Evolutionary conservation across 768 basidiomycete genomes (phyloP), one percentile per base, ranked within the genome.

Genomic region (Mycena amicta): DNA sequence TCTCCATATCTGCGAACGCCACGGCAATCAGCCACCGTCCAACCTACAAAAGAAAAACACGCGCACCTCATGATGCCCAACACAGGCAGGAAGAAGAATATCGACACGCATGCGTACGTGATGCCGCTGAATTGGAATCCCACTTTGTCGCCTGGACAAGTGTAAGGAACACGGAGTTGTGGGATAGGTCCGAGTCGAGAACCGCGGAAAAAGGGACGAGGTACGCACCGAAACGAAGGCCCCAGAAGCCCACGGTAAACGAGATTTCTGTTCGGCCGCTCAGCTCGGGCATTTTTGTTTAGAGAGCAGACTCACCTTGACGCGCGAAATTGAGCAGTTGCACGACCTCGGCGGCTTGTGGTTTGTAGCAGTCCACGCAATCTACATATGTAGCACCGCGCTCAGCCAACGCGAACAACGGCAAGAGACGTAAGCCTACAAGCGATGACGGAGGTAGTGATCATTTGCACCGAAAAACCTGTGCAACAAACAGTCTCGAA

Each of bases 321-420:
- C 65, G 62, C 1, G 55, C 56, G 37, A 66, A 66, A 47, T 63
- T 66, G 31, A 66, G 26, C 20, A 66, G 27, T 40, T 63, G 61
- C 27, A 64, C 62, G 4, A 66, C 61, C 12, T 65, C 60, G 45
- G 64, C 60, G 2, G 64, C 49, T 55, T 65, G 61, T 25, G 60
- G 60, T 52, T 65, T 62, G 53, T 65, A 65, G 47, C 65, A 66
- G 39, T 66, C 65, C 20, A 66, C 62, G 26, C 59, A 64, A 39
- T 61, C 59, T 56, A 25, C 13, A 11, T 4, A 33, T 12, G 5
- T 23, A 13, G n/a, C 12, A 1, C 0, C 22, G 41, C 41, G 20
- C 50, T 22, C 1, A 53, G 25, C 3, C n/a, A 1, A 0, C 22
- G 41, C 41, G 20, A 55, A 28, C 1, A 53, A 25, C 3, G 27